phyloP scores from a whole-genome alignment of 2,329 filamentous ascomycete species.

The Epichloe sp. region DNA sequence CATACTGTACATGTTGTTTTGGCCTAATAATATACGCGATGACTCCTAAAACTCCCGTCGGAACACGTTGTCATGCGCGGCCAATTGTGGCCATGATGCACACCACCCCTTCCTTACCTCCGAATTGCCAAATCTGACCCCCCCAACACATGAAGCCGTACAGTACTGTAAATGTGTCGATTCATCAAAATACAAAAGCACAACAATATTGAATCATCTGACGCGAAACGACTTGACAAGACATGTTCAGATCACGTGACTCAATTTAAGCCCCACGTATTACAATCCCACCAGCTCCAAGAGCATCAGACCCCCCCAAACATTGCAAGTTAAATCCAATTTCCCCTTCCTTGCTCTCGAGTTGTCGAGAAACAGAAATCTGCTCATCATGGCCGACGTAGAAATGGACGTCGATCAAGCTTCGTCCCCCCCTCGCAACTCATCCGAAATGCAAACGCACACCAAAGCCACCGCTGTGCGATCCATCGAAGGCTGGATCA shows the following conservation, averaged over 20 bases:
- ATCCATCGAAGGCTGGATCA: slow-evolving; percentile 82
- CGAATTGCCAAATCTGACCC: too few species aligned
- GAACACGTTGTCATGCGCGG: too few species aligned
- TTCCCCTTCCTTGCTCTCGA: not conserved
- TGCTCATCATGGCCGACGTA: slow-evolving; percentile 34
- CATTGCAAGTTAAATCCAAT: not conserved
- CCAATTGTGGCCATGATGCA: too few species aligned
- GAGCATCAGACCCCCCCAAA: not conserved
- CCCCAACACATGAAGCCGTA: too few species aligned
- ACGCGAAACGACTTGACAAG: too few species aligned
- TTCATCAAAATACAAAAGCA: too few species aligned
- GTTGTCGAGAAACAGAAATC: not conserved
- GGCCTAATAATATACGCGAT: not conserved
- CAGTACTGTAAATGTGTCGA: too few species aligned
- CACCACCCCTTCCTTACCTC: too few species aligned
- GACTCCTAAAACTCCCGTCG: not conserved
- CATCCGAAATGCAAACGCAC: slow-evolving; percentile 57
- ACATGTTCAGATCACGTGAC: not conserved
- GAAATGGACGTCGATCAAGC: slow-evolving; percentile 46
- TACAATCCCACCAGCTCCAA: not conserved
- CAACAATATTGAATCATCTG: too few species aligned
- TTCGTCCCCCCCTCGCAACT: slow-evolving; percentile 30
- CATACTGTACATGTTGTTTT: not conserved
- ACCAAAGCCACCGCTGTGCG: slow-evolving; percentile 67
- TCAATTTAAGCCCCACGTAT: not conserved